Evolutionary conservation across 1,284 basidiomycete genomes (phyloP).

Genomic region (Veloboletus limbatus): DNA sequence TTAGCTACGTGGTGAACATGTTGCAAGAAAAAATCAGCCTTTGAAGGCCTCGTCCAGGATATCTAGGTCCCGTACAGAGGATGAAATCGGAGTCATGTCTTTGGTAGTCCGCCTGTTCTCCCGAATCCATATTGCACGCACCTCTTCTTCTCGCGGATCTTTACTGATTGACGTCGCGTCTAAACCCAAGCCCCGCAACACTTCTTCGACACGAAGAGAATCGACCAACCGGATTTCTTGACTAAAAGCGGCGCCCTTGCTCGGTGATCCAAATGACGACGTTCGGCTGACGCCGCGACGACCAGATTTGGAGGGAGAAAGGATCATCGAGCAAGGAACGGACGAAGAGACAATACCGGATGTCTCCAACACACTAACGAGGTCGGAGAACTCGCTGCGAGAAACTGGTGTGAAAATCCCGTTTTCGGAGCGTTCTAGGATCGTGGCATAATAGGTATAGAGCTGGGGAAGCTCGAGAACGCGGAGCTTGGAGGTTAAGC

Average conservation of each 20-base stretch:
- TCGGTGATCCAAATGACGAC: constrained; percentile 51
- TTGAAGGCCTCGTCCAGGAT: constrained; percentile 58
- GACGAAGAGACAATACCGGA: constrained; percentile 55
- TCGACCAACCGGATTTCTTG: constrained; percentile 55
- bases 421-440: constrained; percentile 54
- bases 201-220: constrained; percentile 60
- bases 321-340: constrained; percentile 27
- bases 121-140: constrained; percentile 63
- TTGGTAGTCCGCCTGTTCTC: constrained; percentile 55
- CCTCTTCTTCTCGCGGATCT: constrained; percentile 60
- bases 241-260: constrained; percentile 39
- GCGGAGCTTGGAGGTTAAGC: constrained; percentile 30
- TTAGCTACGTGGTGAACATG: constrained; percentile 6
- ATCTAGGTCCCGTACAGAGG: constrained; percentile 22
- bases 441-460: constrained; percentile 57
- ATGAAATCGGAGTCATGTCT: constrained; percentile 45
- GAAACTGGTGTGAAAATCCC: constrained; percentile 62
- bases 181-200: constrained; percentile 59
- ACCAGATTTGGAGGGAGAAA: constrained; percentile 40
- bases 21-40: constrained; percentile 32
- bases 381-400: constrained; percentile 71
- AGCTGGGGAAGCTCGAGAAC: constrained; percentile 57
- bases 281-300: constrained; percentile 53
- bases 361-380: constrained; percentile 69
- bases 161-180: constrained; percentile 37